Base-by-base conservation (phyloP, 768 basidiomycete species). In the Fibroporia radiculosa region DNA sequence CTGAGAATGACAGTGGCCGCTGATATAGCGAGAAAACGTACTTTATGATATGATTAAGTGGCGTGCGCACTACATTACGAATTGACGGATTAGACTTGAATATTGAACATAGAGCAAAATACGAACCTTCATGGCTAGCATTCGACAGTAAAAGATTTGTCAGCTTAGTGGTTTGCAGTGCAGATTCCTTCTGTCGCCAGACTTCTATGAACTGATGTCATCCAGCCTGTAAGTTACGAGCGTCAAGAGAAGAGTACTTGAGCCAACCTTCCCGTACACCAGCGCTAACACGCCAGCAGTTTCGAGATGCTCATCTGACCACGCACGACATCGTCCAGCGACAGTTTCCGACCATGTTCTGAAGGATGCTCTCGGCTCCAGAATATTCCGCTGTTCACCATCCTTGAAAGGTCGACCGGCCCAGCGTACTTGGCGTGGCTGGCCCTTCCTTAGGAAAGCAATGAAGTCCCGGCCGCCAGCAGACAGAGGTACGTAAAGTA, bases 31-130 rank as follows among this genome's bases (percentile, higher is more conserved):
- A 34, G 27, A 3, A 23, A 2, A 55, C 74, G 28, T 46, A 80
- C 78, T 88, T 89, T 62, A 91, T 89, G 52, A 90, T 89, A 55
- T 88, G 84, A 54, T 88, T 85, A 44, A 86, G 56, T 6, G 85
- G 83, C 3, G 84, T 86, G 20, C 84, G 77, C 4, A 85, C 84
- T 82, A 45, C 1, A 32, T 44, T 38, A 48, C 23, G 29, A 40
- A 8, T 40, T n/a, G n/a, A n/a, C n/a, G n/a, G n/a, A 42, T n/a
- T 25, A 19, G 26, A 32, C 5, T 42, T 7, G 19, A 13, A 39
- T 45, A 18, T 47, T 40, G 11, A 48, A 4, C 10, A 25, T 3
- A 19, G 14, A 12, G 16, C 13, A 2, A 33, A n/a, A n/a, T 14
- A 35, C 40, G 39, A 53, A 77, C 84, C 83, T 71, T 90, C 88